These are phyloP conservation scores for Rhynchospora tenuis DNA, from an alignment of 176 grass and related monocot species.

Conservation along the genomic window DNA sequence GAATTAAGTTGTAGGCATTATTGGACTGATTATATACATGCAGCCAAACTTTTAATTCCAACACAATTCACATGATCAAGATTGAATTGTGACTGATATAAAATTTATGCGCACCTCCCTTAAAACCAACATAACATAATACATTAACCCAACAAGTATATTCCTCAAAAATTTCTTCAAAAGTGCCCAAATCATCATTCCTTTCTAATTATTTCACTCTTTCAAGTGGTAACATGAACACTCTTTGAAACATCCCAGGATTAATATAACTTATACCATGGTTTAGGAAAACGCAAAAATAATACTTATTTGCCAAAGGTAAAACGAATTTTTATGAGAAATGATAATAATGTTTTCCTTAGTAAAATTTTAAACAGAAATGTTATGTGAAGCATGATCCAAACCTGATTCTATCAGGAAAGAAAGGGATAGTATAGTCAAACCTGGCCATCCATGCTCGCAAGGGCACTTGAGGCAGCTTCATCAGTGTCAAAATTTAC, in stretches of 20 bases:
- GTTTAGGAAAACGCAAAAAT: not conserved
- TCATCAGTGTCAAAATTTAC: slow-evolving; percentile 34
- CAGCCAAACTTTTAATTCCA: not conserved
- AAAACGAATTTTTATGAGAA: not conserved
- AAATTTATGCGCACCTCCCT: not conserved
- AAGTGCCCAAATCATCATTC: not conserved
- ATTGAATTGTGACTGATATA: not conserved
- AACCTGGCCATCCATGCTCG: slow-evolving; percentile 78
- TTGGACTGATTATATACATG: not conserved
- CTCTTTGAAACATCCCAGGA: not conserved
- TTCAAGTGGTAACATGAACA: not conserved
- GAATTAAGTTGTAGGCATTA: not conserved
- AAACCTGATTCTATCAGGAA: not conserved
- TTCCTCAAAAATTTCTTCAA: not conserved
- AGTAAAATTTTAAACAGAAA: not conserved
- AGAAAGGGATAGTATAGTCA: too few species aligned
- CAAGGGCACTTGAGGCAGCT: slow-evolving; percentile 29
- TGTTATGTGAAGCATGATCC: not conserved
- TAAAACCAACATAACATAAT: too few species aligned
- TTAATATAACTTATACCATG: not conserved
- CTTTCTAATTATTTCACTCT: not conserved
- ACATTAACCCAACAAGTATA: not conserved
- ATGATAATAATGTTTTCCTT: not conserved
- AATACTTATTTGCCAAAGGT: not conserved
- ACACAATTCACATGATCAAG: not conserved